A percentile compares a stretch with the other conserved stretches of the same genome.
Conservation (phyloP, 2,329 filamentous ascomycete species). For the Cladosporium colombiae region DNA sequence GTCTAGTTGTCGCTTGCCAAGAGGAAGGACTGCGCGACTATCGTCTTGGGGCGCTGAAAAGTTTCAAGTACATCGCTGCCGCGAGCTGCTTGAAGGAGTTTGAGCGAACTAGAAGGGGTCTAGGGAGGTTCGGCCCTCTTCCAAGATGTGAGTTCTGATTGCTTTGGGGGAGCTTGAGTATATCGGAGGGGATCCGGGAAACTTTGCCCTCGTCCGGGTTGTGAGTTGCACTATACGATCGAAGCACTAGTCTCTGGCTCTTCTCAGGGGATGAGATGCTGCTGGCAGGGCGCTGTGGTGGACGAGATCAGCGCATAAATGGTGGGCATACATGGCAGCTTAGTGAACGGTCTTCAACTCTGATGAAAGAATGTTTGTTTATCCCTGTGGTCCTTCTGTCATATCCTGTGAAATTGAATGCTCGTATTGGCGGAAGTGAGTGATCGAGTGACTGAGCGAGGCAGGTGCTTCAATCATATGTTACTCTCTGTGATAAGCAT, state of each 20-base stretch:
- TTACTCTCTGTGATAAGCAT: background rate
- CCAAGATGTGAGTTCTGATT: slow-evolving; percentile 29
- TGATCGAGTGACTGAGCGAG: too few relatives aligned
- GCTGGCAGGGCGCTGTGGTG: background rate
- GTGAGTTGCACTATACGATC: background rate
- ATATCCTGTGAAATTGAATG: background rate
- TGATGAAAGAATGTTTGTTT: background rate
- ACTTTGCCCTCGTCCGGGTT: background rate
- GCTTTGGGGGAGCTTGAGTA: slow-evolving; percentile 50
- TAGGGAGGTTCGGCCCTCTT: slow-evolving; percentile 6
- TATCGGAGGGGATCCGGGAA: background rate
- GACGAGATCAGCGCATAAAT: background rate
- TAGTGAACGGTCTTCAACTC: background rate
- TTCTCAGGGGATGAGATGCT: background rate
- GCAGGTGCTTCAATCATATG: background rate
- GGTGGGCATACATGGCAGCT: background rate
- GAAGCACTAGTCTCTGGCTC: background rate
- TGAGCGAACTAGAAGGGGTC: slow-evolving; percentile 32
- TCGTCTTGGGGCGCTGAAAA: slow-evolving; percentile 43
- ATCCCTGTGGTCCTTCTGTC: background rate
- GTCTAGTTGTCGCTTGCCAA: slow-evolving; percentile 46
- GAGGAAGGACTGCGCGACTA: slow-evolving; percentile 38
- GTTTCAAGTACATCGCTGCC: slow-evolving; percentile 57
- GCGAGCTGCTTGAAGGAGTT: slow-evolving; percentile 54
- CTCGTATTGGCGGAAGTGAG: background rate